Percentiles rank a stretch among this genome's conserved stretches.
phyloP scores from a whole-genome alignment of 768 basidiomycete species.

The Russula ochroleuca region DNA sequence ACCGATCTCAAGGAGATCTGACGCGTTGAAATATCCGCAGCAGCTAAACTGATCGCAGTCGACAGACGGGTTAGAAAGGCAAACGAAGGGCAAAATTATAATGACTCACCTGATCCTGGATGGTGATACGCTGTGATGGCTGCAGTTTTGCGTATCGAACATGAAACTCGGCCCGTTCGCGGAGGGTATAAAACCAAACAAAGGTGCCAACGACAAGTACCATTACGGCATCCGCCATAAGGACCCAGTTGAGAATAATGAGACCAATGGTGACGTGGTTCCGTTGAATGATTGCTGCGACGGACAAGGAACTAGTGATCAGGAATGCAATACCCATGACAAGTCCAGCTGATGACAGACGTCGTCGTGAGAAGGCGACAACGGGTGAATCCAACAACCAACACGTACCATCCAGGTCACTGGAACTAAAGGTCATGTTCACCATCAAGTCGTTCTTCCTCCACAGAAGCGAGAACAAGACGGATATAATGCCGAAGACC shows the following conservation, averaged over 20 bases:
- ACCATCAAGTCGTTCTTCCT: conserved; percentile 60
- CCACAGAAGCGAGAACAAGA: conserved; percentile 72
- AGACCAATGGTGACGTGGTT: conserved; percentile 68
- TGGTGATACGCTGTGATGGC: conserved; percentile 43
- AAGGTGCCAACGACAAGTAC: conserved; percentile 63
- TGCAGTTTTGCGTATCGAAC: conserved; percentile 48
- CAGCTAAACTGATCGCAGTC: conserved; percentile 55
- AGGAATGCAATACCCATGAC: conserved; percentile 63
- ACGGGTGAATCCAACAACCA: not conserved
- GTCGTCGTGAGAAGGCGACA: not conserved
- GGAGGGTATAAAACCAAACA: conserved; percentile 79
- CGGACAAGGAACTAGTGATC: conserved; percentile 63
- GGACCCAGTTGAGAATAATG: conserved; percentile 69
- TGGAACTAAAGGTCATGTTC: conserved; percentile 61
- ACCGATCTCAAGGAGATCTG: conserved; percentile 53
- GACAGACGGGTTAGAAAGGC: not conserved
- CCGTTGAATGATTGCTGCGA: conserved; percentile 65
- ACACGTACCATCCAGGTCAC: conserved; percentile 56
- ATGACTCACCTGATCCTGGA: conserved; percentile 66
- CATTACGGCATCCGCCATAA: conserved; percentile 58
- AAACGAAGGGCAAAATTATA: conserved; percentile 23
- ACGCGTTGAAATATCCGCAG: conserved; percentile 71
- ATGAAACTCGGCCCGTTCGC: conserved; percentile 66
- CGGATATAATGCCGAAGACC: conserved; percentile 58
- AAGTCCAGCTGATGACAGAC: conserved; percentile 52